A percentile compares a stretch with the other conserved stretches of the same genome.
phyloP scores from a whole-genome alignment of 2,329 filamentous ascomycete genomes.

The Apiospora kogelbergensis region DNA sequence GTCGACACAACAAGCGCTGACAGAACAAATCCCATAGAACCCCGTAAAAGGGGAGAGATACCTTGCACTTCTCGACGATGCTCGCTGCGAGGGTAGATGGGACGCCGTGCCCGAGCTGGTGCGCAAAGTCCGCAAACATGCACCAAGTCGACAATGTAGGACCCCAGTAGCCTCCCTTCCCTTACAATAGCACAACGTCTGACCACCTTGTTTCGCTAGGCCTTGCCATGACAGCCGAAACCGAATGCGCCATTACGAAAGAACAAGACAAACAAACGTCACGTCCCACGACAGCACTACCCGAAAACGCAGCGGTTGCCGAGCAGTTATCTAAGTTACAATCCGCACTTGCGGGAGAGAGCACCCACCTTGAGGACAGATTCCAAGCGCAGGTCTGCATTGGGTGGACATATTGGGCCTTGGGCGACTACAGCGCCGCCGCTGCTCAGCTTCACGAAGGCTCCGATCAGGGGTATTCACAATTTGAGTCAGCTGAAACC shows the following conservation, averaged over 20 bases:
- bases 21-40: conserved; percentile 36
- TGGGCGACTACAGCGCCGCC: conserved; percentile 67
- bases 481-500: conserved; percentile 51
- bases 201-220: conserved; percentile 45
- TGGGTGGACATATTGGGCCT: conserved; percentile 81
- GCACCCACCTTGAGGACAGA: conserved; percentile 52
- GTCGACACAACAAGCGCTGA: background rate
- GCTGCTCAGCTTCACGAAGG: conserved; percentile 62
- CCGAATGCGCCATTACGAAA: conserved; percentile 64
- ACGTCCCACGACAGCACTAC: conserved; percentile 42
- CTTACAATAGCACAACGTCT: conserved; percentile 14
- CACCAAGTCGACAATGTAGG: conserved; percentile 80
- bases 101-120: conserved; percentile 82
- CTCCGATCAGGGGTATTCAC: conserved; percentile 54
- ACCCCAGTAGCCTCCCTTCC: conserved; percentile 20
- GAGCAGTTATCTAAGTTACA: conserved; percentile 51
- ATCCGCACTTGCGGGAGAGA: conserved; percentile 59
- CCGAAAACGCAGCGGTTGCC: conserved; percentile 46
- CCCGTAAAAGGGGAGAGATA: conserved; percentile 80
- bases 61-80: conserved; percentile 77
- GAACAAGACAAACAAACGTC: conserved; percentile 44
- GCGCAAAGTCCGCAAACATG: conserved; percentile 93
- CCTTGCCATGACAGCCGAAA: conserved; percentile 67
- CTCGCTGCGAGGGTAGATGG: conserved; percentile 88
- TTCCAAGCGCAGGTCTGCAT: conserved; percentile 83